Evolutionary conservation across 2,329 filamentous ascomycete genomes (phyloP).

Genomic region (Fusarium kyushuense): DNA sequence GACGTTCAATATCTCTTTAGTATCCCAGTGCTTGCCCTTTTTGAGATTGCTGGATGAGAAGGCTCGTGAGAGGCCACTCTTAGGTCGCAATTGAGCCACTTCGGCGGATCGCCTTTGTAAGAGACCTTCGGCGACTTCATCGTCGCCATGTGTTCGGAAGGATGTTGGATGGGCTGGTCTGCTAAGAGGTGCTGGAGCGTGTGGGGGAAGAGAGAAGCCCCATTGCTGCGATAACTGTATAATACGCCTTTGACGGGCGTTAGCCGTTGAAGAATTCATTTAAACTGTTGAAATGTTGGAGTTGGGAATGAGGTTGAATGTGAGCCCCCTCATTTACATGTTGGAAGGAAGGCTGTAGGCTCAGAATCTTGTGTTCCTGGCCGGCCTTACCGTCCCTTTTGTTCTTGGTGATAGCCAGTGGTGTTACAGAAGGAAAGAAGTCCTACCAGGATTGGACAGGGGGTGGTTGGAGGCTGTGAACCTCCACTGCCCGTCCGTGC

Average conservation of each 20-base stretch:
- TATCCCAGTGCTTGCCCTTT: slow-evolving; percentile 65
- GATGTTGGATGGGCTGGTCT: slow-evolving; percentile 58
- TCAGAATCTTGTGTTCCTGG: slow-evolving; percentile 20
- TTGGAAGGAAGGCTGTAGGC: slow-evolving; percentile 20
- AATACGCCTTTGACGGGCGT: slow-evolving; percentile 61
- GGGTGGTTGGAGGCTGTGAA: slow-evolving; percentile 32
- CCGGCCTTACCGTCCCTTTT: slow-evolving; percentile 28
- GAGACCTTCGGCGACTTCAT: slow-evolving; percentile 65
- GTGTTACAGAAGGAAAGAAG: slow-evolving; percentile 24
- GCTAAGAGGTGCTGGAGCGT: slow-evolving; percentile 55
- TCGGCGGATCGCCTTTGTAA: slow-evolving; percentile 60
- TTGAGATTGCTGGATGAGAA: slow-evolving; percentile 56
- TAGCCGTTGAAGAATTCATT: slow-evolving; percentile 51
- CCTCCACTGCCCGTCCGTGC: slow-evolving; percentile 32
- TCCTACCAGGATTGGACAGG: no score
- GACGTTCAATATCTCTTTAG: slow-evolving; percentile 65
- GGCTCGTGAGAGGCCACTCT: slow-evolving; percentile 55
- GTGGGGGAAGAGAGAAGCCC: slow-evolving; percentile 58
- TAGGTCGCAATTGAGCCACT: slow-evolving; percentile 53
- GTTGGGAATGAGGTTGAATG: slow-evolving; percentile 12
- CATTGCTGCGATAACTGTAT: slow-evolving; percentile 64
- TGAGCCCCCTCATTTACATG: slow-evolving; percentile 21
- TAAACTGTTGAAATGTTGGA: slow-evolving; percentile 15
- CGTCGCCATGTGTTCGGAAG: slow-evolving; percentile 62
- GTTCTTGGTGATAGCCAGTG: slow-evolving; percentile 26